Evolutionary conservation across 228 moss, liverwort and hornwort species (phyloP).

Genomic region (Sphagnum fallax): DNA sequence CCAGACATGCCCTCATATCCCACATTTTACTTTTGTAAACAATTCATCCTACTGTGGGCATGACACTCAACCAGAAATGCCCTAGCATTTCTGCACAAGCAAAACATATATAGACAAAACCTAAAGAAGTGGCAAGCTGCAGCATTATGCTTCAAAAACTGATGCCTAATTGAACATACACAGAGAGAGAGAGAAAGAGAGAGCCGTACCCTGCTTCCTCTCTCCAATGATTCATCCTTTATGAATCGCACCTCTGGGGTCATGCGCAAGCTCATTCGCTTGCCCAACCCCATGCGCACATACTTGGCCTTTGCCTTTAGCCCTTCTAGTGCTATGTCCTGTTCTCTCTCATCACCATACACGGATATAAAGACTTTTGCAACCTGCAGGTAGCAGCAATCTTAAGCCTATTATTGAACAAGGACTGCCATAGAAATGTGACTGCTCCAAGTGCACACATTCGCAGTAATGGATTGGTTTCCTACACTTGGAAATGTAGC

Average conservation of each 20-base stretch:
- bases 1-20: not conserved
- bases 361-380: conserved; percentile 83
- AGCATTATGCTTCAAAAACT: too few species aligned
- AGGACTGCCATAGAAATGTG: too few species aligned
- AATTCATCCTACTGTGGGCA: not conserved
- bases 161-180: too few species aligned
- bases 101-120: not conserved
- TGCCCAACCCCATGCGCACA: conserved; percentile 90
- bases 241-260: conserved; percentile 96
- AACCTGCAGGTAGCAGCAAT: conserved; percentile 33
- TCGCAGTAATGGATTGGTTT: too few species aligned
- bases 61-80: too few species aligned
- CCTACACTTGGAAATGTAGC: too few species aligned
- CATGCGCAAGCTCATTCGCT: conserved; percentile 89
- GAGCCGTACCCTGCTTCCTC: conserved; percentile 76
- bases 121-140: too few species aligned
- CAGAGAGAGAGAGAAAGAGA: not conserved
- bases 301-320: conserved; percentile 79
- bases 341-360: conserved; percentile 75
- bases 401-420: not conserved
- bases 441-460: too few species aligned
- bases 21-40: not conserved
- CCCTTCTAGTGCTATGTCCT: conserved; percentile 74
- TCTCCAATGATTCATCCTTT: conserved; percentile 86
- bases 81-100: too few species aligned